phyloP scores from a whole-genome alignment of 768 basidiomycete genomes.

The Mycena crocata region DNA sequence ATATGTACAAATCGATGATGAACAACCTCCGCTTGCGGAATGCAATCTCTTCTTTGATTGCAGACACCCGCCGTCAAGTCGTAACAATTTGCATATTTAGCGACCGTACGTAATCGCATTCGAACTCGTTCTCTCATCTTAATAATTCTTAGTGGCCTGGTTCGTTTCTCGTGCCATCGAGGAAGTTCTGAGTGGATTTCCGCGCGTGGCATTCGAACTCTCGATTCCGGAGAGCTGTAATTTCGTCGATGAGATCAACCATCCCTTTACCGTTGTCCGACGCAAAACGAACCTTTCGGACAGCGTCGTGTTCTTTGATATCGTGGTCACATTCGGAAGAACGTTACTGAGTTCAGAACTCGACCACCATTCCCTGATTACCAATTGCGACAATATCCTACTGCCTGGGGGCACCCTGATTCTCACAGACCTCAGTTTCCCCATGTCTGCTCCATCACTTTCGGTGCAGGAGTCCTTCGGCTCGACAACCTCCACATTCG shows the following conservation, averaged over 20 bases:
- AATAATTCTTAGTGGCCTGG: not conserved
- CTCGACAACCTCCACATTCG: not conserved
- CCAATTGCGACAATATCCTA: slow-evolving; percentile 1
- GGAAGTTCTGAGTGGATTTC: not conserved
- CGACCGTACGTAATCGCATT: slow-evolving; percentile 3
- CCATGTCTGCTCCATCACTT: not conserved
- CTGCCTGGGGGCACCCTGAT: slow-evolving; percentile 12
- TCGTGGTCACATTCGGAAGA: not conserved
- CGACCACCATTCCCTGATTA: not conserved
- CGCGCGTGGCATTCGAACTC: slow-evolving; percentile 2
- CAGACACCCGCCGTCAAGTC: not conserved
- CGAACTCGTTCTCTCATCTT: not conserved
- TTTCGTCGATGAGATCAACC: not conserved
- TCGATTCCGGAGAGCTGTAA: slow-evolving; percentile 4
- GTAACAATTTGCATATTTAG: not conserved
- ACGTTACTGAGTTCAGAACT: not conserved
- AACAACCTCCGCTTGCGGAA: not conserved
- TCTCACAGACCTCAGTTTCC: not conserved
- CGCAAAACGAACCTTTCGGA: not conserved
- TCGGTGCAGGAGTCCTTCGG: not conserved
- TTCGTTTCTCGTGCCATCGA: not conserved
- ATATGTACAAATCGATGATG: not conserved
- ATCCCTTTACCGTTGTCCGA: not conserved
- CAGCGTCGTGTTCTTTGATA: not conserved
- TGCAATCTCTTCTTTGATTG: not conserved